Conservation (phyloP, 805 yeast genomes). For the Wickerhamiella lipophila region DNA sequence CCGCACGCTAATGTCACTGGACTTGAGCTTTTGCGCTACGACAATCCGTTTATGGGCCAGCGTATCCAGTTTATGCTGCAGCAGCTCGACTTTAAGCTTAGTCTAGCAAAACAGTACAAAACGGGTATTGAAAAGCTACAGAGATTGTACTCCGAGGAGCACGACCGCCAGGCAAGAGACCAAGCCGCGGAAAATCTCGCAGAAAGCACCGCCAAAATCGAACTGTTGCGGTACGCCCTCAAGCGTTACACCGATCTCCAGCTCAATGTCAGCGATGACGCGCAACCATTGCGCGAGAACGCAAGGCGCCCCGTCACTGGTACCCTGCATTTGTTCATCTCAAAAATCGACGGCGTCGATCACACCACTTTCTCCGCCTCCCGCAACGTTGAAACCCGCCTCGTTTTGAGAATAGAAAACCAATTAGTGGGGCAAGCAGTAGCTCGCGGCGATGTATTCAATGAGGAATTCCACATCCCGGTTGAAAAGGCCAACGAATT, state of each 20-base stretch:
- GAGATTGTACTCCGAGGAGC: conserved; percentile 76
- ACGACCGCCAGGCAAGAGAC: conserved; percentile 70
- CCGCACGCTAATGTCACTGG: conserved; percentile 22
- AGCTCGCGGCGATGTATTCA: conserved; percentile 60
- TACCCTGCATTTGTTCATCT: conserved; percentile 53
- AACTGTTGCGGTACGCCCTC: conserved; percentile 65
- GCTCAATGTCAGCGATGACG: conserved; percentile 42
- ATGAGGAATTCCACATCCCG: conserved; percentile 65
- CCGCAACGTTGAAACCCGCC: conserved; percentile 65
- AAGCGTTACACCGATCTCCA: conserved; percentile 85
- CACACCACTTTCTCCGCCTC: conserved; percentile 79
- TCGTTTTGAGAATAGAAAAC: conserved; percentile 77
- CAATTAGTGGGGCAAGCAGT: conserved; percentile 69
- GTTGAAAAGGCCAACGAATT: conserved; percentile 89
- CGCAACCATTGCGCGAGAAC: conserved; percentile 50
- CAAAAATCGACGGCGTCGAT: conserved; percentile 77
- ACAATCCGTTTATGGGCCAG: conserved; percentile 89
- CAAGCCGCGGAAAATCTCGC: conserved; percentile 81
- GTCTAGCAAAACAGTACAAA: conserved; percentile 85
- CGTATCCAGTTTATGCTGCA: conserved; percentile 91
- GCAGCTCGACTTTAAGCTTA: conserved; percentile 83
- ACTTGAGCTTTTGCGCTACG: conserved; percentile 71
- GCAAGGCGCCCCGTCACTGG: conserved; percentile 82
- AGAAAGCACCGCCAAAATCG: conserved; percentile 78
- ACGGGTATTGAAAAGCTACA: conserved; percentile 86